Conservation (phyloP, 768 basidiomycete species). For the Pisolithus orientalis region DNA sequence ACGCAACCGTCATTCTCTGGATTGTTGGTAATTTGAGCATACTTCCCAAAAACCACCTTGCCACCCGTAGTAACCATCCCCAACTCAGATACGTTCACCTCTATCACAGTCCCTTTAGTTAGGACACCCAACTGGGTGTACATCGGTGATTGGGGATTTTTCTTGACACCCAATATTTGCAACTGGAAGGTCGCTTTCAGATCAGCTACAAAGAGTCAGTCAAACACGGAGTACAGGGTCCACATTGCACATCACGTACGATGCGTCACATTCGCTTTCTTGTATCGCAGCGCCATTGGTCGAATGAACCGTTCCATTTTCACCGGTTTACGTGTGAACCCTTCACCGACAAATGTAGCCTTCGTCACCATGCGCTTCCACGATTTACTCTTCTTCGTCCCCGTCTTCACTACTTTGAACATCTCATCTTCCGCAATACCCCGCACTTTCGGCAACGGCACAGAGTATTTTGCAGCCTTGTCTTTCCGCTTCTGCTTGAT, state of each 20-base stretch:
- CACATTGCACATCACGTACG: constrained; percentile 45
- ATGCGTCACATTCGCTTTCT: constrained; percentile 98
- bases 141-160: constrained; percentile 99
- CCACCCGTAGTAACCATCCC: constrained; percentile 97
- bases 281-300: constrained; percentile 96
- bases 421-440: constrained; percentile 99
- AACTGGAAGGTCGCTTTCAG: constrained; percentile 98
- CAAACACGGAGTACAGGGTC: not conserved
- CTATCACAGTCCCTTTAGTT: constrained; percentile 97
- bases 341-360: constrained; percentile 97
- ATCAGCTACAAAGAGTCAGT: constrained; percentile 54
- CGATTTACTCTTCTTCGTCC: constrained; percentile 90
- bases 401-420: constrained; percentile 99
- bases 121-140: constrained; percentile 94
- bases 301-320: constrained; percentile 98
- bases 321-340: constrained; percentile 96
- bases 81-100: constrained; percentile 98
- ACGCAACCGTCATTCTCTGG: constrained; percentile 96
- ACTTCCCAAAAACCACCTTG: constrained; percentile 90
- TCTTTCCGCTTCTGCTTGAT: constrained; percentile 99
- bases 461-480: constrained; percentile 96
- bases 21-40: constrained; percentile 91
- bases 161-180: constrained; percentile 96
- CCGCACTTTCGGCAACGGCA: constrained; percentile 92
- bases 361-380: constrained; percentile 99